Evolutionary conservation across 2,329 filamentous ascomycete genomes (phyloP).

Genomic region (Stemphylium lycopersici): DNA sequence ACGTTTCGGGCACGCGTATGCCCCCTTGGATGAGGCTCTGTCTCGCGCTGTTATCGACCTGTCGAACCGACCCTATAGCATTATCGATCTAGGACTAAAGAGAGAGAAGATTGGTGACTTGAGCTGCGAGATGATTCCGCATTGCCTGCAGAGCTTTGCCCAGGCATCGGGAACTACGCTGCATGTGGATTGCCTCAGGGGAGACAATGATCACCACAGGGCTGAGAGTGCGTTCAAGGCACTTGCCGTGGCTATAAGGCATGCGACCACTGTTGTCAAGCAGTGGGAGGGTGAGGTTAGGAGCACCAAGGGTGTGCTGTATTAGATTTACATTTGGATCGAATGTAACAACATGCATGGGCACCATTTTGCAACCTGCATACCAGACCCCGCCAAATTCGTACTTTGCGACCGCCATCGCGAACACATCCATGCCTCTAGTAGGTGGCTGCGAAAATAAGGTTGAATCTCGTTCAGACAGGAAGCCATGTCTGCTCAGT

Average conservation of each 20-base stretch:
- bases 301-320: constrained; percentile 93
- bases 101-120: constrained; percentile 94
- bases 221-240: constrained; percentile 98
- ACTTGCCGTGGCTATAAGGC: constrained; percentile 80
- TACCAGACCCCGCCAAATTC: no score
- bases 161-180: constrained; percentile 89
- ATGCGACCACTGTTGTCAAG: constrained; percentile 74
- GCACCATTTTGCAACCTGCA: no score
- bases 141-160: constrained; percentile 93
- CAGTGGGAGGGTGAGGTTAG: constrained; percentile 91
- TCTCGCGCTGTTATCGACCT: constrained; percentile 94
- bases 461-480: no score
- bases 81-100: constrained; percentile 82
- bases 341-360: no score
- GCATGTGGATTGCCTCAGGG: constrained; percentile 90
- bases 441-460: no score
- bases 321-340: constrained; percentile 25
- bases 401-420: no score
- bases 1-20: constrained; percentile 90
- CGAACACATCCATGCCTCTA: no score
- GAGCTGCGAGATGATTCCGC: constrained; percentile 91
- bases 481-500: no score
- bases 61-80: constrained; percentile 85
- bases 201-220: constrained; percentile 93
- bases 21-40: constrained; percentile 92